Evolutionary conservation across 1,139 yeast species (phyloP).

Genomic region (Suhomyces chickasaworum): DNA sequence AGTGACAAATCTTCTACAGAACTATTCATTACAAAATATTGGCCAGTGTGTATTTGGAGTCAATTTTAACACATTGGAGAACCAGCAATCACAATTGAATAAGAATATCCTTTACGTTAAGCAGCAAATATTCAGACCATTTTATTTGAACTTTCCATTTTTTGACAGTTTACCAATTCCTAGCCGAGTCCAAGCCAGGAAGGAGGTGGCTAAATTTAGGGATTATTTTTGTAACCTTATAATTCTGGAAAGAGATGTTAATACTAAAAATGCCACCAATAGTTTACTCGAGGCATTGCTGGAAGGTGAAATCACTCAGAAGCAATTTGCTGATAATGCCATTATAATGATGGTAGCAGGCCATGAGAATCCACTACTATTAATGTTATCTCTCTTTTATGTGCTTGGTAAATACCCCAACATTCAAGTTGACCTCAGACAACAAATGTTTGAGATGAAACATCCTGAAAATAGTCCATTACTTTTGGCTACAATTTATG

Average conservation of each 20-base stretch:
- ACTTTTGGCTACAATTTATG: conserved; percentile 34
- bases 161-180: conserved; percentile 55
- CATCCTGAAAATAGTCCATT: conserved; percentile 8
- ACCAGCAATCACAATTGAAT: conserved; percentile 37
- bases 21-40: conserved; percentile 52
- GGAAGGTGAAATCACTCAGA: conserved; percentile 37
- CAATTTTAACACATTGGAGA: conserved; percentile 36
- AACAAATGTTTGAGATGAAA: conserved; percentile 21
- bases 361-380: conserved; percentile 62
- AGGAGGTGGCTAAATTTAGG: conserved; percentile 48
- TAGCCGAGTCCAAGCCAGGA: conserved; percentile 46
- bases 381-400: conserved; percentile 51
- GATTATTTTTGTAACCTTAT: conserved; percentile 31
- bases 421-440: conserved; percentile 40
- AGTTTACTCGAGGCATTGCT: conserved; percentile 41
- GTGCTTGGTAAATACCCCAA: conserved; percentile 43
- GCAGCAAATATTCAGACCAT: conserved; percentile 56
- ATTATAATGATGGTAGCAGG: conserved; percentile 62
- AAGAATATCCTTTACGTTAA: conserved; percentile 46
- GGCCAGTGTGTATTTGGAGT: conserved; percentile 55
- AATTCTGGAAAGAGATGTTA: conserved; percentile 22
- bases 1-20: conserved; percentile 48
- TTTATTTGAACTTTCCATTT: conserved; percentile 56
- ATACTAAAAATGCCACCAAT: conserved; percentile 27
- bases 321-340: conserved; percentile 58